phyloP scores from a whole-genome alignment of 371 early-diverging fungal species.

The Apophysomyces trapeziformis region DNA sequence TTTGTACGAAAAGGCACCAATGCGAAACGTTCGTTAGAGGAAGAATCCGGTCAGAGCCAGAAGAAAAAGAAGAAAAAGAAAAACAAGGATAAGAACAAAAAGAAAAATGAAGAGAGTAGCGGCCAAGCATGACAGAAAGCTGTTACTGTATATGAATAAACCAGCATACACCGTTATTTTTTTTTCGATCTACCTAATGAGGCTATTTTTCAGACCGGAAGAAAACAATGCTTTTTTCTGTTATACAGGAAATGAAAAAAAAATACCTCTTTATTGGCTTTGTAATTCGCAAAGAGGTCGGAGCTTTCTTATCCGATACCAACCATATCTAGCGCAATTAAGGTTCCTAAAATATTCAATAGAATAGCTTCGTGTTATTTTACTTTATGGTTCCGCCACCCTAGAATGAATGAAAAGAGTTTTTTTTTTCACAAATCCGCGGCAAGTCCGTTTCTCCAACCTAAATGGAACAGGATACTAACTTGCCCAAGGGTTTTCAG shows the following conservation, averaged over 20 bases:
- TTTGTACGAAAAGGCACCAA: conserved; percentile 58
- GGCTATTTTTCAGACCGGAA: background rate
- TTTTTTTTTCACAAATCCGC: background rate
- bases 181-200: too few species aligned
- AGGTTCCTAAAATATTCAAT: conserved; percentile 3
- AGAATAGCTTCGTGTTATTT: background rate
- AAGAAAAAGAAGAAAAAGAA: conserved; percentile 21
- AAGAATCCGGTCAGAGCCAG: conserved; percentile 40
- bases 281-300: background rate
- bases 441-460: background rate
- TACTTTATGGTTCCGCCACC: background rate
- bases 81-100: conserved; percentile 19
- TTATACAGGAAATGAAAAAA: background rate
- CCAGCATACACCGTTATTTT: too few species aligned
- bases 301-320: background rate
- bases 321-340: background rate
- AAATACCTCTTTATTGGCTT: background rate
- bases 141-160: background rate
- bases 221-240: background rate
- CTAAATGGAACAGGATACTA: too few species aligned
- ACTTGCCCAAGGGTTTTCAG: too few species aligned
- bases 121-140: background rate
- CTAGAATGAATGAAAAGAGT: background rate
- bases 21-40: conserved; percentile 79
- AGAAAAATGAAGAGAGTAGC: conserved; percentile 6